These are phyloP conservation scores for Penicillium subrubescens DNA, from an alignment of 495 filamentous ascomycete species.

Conservation along the genomic window DNA sequence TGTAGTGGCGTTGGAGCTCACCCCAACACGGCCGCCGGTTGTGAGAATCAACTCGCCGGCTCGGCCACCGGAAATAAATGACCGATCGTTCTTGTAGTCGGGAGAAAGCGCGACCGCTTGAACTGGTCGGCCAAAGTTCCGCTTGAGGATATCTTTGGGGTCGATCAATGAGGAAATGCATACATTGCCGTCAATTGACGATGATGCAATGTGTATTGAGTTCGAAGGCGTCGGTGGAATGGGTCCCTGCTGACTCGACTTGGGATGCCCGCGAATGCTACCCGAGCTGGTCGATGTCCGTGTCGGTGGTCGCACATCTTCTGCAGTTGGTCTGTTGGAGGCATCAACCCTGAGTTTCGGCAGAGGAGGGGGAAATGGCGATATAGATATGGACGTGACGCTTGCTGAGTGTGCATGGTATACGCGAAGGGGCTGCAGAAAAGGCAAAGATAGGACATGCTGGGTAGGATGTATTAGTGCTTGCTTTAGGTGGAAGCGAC, in stretches of 20 bases:
- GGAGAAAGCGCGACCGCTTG: constrained; percentile 89
- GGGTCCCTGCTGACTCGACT: constrained; percentile 38
- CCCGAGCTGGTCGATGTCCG: constrained; percentile 49
- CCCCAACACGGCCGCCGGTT: constrained; percentile 72
- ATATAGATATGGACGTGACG: constrained; percentile 85
- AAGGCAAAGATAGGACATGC: constrained; percentile 84
- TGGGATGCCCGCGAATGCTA: constrained; percentile 53
- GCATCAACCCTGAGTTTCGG: constrained; percentile 58
- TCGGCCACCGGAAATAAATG: constrained; percentile 86
- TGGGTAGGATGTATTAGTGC: constrained; percentile 40
- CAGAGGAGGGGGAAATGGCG: constrained; percentile 80
- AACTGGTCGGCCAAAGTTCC: constrained; percentile 92
- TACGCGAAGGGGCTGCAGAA: constrained; percentile 73
- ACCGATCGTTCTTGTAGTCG: constrained; percentile 84
- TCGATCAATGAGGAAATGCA: constrained; percentile 83
- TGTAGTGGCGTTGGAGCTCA: constrained; percentile 77
- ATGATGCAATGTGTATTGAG: constrained; percentile 86
- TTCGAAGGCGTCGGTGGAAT: constrained; percentile 76
- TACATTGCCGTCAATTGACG: constrained; percentile 94
- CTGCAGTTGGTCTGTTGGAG: constrained; percentile 45
- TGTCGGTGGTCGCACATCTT: constrained; percentile 47
- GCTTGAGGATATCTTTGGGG: constrained; percentile 76
- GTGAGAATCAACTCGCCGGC: constrained; percentile 92
- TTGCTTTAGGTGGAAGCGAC: not conserved
- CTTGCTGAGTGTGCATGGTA: constrained; percentile 93